Conservation (phyloP, 2,329 filamentous ascomycete species). For the Teratosphaeria viscida region DNA sequence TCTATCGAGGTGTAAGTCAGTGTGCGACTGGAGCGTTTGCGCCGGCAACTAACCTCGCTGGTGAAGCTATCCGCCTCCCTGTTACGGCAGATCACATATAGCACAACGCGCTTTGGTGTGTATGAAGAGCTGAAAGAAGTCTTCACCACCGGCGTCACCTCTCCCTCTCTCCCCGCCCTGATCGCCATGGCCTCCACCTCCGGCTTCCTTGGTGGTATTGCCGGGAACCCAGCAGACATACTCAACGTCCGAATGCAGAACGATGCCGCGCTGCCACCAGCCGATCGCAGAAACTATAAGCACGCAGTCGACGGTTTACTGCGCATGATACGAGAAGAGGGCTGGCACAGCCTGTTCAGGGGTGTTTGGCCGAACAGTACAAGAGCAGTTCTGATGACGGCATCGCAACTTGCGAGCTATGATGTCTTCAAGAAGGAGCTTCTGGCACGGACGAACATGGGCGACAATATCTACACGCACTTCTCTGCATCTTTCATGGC, state of each 20-base stretch:
- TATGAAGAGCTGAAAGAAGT: slow-evolving; percentile 85
- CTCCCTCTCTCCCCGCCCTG: slow-evolving; percentile 59
- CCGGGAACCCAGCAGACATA: slow-evolving; percentile 90
- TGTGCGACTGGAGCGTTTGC: neutral
- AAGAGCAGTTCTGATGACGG: slow-evolving; percentile 79
- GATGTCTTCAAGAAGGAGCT: slow-evolving; percentile 68
- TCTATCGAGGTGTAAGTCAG: slow-evolving; percentile 65
- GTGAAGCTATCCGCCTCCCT: slow-evolving; percentile 72
- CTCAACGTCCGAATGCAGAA: slow-evolving; percentile 98
- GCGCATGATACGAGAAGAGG: slow-evolving; percentile 81
- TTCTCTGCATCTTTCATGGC: slow-evolving; percentile 68
- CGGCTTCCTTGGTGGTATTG: slow-evolving; percentile 78
- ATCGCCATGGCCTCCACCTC: slow-evolving; percentile 73
- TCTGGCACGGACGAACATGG: slow-evolving; percentile 53
- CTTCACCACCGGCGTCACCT: slow-evolving; percentile 41
- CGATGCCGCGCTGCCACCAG: slow-evolving; percentile 63
- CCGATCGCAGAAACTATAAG: slow-evolving; percentile 74
- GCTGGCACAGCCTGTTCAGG: slow-evolving; percentile 62
- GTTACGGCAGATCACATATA: slow-evolving; percentile 86
- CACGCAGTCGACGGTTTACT: slow-evolving; percentile 78
- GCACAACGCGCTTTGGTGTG: slow-evolving; percentile 88
- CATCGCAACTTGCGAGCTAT: slow-evolving; percentile 72
- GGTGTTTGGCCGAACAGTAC: slow-evolving; percentile 76
- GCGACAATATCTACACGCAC: slow-evolving; percentile 63
- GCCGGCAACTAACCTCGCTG: neutral